A percentile compares a stretch with the other conserved stretches of the same genome.
Conservation (phyloP, 2,329 filamentous ascomycete species). For the Tricladium varicosporioides region DNA sequence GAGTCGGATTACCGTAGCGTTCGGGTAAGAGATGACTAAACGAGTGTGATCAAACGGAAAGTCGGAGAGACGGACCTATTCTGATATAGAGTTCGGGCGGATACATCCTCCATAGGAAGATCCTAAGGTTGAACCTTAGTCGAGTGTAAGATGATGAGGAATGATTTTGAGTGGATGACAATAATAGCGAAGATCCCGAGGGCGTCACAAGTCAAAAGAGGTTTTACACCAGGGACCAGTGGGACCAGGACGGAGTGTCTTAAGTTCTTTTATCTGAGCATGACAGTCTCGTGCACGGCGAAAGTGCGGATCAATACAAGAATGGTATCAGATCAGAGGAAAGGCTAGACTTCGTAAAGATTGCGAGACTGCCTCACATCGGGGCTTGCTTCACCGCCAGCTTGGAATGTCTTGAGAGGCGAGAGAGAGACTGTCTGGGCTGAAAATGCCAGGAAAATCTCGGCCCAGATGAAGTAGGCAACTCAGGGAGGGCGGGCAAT, state of each 20-base stretch:
- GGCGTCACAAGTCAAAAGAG: neutral
- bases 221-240: neutral
- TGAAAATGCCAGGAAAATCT: no score
- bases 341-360: neutral
- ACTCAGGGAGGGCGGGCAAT: no score
- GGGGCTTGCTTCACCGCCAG: neutral
- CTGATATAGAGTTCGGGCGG: no score
- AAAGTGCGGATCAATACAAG: neutral
- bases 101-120: no score
- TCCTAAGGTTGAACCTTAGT: no score
- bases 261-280: neutral
- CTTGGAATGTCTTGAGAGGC: neutral
- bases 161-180: no score
- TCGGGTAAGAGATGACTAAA: neutral
- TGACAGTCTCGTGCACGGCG: neutral
- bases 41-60: neutral
- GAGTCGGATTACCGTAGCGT: neutral
- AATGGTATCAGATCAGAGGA: neutral
- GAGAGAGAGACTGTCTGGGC: neutral
- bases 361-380: neutral
- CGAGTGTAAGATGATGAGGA: no score
- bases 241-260: neutral
- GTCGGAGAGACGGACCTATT: no score
- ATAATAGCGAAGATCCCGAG: neutral
- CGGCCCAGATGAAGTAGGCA: no score